These are phyloP conservation scores for Aureobasidium sp. DNA, from an alignment of 2,329 filamentous ascomycete species.

Conservation along the genomic window DNA sequence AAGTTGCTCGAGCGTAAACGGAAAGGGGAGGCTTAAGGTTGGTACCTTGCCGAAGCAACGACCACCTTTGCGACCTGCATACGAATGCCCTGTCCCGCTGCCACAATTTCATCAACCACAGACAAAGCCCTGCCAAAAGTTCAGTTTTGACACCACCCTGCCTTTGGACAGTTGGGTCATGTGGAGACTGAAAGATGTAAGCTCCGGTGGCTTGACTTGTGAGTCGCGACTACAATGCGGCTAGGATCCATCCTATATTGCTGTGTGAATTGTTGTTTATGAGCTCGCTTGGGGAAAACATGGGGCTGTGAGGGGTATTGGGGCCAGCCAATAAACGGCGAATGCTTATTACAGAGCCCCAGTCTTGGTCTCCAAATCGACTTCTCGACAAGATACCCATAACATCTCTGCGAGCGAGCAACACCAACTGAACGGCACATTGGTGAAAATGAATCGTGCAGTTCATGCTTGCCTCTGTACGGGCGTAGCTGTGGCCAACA, in stretches of 20 bases:
- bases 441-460: neutral
- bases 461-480: neutral
- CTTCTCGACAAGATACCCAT: neutral
- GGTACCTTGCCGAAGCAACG: constrained; percentile 8
- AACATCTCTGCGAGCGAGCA: neutral
- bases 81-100: neutral
- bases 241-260: neutral
- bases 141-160: neutral
- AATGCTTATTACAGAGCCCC: neutral
- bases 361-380: neutral
- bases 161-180: neutral
- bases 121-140: neutral
- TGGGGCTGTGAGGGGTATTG: neutral
- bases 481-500: neutral
- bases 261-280: neutral
- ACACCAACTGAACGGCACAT: neutral
- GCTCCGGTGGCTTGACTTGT: neutral
- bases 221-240: neutral
- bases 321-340: neutral
- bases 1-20: neutral
- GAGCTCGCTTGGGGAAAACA: neutral
- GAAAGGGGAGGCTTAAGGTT: neutral
- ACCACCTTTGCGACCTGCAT: constrained; percentile 3
- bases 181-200: neutral
- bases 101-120: constrained; percentile 1